phyloP scores from a whole-genome alignment of 2,329 filamentous ascomycete species.

The Cadophora luteo-olivacea region DNA sequence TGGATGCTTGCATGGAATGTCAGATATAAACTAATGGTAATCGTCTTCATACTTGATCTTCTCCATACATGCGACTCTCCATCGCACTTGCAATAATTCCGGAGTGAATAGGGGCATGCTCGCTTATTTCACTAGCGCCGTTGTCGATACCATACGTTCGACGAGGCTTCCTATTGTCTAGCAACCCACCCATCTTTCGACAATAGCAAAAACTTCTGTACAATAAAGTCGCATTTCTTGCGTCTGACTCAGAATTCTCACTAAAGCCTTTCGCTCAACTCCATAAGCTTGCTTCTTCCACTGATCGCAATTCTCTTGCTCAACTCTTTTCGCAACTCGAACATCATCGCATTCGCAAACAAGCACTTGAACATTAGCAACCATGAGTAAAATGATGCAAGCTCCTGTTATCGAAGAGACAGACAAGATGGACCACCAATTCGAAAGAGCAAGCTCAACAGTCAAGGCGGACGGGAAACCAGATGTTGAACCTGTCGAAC shows the following conservation, averaged over 20 bases:
- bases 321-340: not conserved
- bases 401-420: not conserved
- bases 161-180: conserved; percentile 5
- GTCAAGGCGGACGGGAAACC: not conserved
- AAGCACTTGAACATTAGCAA: not conserved
- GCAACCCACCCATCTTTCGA: not conserved
- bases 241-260: not conserved
- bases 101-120: not conserved
- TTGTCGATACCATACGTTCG: not conserved
- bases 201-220: not conserved
- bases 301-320: not conserved
- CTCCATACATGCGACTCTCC: not conserved
- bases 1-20: not conserved
- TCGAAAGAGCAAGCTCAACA: not conserved
- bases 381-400: not conserved
- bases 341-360: not conserved
- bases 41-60: not conserved
- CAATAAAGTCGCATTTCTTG: not conserved
- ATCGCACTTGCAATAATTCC: not conserved
- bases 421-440: not conserved
- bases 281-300: not conserved
- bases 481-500: not conserved
- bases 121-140: conserved; percentile 8
- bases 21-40: not conserved
- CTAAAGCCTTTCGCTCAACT: not conserved